These are phyloP conservation scores for Mrakia blollopis DNA, from an alignment of 768 basidiomycete species.

Conservation along the genomic window DNA sequence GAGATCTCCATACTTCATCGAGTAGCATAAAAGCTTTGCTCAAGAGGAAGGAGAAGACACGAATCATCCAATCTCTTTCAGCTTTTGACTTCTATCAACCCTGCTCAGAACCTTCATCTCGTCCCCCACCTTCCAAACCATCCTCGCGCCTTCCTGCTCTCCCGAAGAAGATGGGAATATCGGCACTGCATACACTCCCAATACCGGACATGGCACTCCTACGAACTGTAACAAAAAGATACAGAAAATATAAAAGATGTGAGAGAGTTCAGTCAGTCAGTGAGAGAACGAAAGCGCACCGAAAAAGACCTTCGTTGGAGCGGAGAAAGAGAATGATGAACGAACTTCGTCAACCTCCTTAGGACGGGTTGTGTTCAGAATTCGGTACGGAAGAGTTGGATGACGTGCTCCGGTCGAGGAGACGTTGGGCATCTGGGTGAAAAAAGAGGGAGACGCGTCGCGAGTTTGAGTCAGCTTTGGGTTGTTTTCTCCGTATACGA, in stretches of 20 bases:
- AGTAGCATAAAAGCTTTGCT: too few species aligned
- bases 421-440: conserved; percentile 1
- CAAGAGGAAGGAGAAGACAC: too few species aligned
- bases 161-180: background rate
- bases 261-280: background rate
- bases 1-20: too few species aligned
- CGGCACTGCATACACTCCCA: background rate
- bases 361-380: background rate
- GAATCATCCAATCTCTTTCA: background rate
- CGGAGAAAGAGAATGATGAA: background rate
- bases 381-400: background rate
- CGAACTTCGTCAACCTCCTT: conserved; percentile 4
- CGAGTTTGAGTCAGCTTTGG: background rate
- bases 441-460: background rate
- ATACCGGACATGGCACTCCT: background rate
- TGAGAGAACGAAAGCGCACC: background rate
- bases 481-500: background rate
- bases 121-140: background rate
- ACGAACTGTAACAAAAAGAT: background rate
- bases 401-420: background rate
- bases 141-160: background rate
- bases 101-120: background rate
- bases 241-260: too few species aligned
- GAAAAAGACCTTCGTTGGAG: background rate
- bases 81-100: background rate